A percentile compares a stretch with the other conserved stretches of the same genome.
These are phyloP conservation scores for Arthrobotrys iridis DNA, from an alignment of 2,329 filamentous ascomycete genomes.

Conservation along the genomic window DNA sequence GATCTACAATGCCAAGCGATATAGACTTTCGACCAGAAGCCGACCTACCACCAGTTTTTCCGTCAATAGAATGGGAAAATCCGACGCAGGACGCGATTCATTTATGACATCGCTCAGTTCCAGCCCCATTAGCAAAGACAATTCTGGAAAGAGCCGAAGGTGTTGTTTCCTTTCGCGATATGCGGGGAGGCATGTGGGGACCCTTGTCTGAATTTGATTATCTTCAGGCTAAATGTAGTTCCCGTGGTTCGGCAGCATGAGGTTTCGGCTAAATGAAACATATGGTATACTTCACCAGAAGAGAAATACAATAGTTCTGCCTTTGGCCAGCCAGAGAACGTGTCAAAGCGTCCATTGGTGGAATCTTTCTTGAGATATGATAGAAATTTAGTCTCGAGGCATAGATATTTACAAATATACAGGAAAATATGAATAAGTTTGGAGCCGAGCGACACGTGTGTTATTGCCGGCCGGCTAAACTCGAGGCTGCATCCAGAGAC, in stretches of 20 bases:
- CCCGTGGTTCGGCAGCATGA: slow-evolving; percentile 20
- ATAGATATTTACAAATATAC: no score
- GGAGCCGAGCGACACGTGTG: slow-evolving; percentile 19
- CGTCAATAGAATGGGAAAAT: slow-evolving; percentile 29
- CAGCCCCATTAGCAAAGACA: neutral
- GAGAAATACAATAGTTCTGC: neutral
- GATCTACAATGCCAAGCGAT: slow-evolving; percentile 14
- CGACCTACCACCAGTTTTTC: slow-evolving; percentile 33
- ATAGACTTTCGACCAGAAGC: neutral
- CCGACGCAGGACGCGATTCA: neutral
- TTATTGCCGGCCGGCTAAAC: neutral
- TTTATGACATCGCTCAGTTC: neutral
- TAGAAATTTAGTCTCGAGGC: neutral
- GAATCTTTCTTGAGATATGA: slow-evolving; percentile 8
- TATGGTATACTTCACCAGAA: slow-evolving; percentile 1
- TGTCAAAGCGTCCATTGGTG: slow-evolving; percentile 19
- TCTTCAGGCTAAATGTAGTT: slow-evolving; percentile 37
- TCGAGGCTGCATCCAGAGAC: no score
- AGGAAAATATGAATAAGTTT: slow-evolving; percentile 22
- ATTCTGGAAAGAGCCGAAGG: neutral
- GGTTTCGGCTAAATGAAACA: slow-evolving; percentile 21
- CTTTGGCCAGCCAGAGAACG: neutral
- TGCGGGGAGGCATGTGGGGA: slow-evolving; percentile 31
- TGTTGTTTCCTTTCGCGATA: neutral
- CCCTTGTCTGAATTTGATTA: slow-evolving; percentile 10